Evolutionary conservation across 805 yeast species (phyloP), one percentile per base, ranked within the genome.

Genomic region (Ogataea naganishii): DNA sequence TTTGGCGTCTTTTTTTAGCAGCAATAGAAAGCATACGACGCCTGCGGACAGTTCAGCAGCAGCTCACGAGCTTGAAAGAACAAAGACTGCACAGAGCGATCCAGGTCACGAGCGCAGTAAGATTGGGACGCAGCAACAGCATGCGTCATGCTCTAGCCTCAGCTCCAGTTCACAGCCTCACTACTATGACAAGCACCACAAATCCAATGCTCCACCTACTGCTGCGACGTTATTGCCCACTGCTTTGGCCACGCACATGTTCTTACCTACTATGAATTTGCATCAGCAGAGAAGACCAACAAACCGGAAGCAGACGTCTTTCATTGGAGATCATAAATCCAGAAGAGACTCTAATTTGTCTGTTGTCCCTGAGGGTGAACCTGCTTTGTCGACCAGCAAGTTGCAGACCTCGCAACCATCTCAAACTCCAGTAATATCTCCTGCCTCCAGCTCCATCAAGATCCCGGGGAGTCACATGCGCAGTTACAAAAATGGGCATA

Each of bases 181-280:
- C 23, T 43, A 47, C 23, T 51, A 50, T 20, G 57, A 51, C 36
- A 39, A 41, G 9, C 47, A 42, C 25, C 70, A 65, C 35, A 63
- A 61, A 33, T 72, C 77, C 1, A 71, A 68, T 41, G 78, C 77
- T 1, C 79, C 79, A n/a, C 66, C 72, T 7, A 66, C 77, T 2
- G 77, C 77, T 1, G 56, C 72, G 1, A 71, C 75, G 0, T 46
- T 72, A 13, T 51, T 72, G 20, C 78, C 79, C n/a, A 70, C 76
- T 4, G 78, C 79, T 1, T 48, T 72, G 20, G 60, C 75, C 5
- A 72, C 79, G 2, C 79, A 72, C 44, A 72, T 72, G 76, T 72
- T 72, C 44, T 41, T 70, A 23, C 77, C 78, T 4, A 72, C 73
- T 18, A 60, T 43, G 33, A 41, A 39, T 18, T 24, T 48, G 27